Conservation (phyloP, 2,329 filamentous ascomycete species). For the Rugonectria rugulosa region DNA sequence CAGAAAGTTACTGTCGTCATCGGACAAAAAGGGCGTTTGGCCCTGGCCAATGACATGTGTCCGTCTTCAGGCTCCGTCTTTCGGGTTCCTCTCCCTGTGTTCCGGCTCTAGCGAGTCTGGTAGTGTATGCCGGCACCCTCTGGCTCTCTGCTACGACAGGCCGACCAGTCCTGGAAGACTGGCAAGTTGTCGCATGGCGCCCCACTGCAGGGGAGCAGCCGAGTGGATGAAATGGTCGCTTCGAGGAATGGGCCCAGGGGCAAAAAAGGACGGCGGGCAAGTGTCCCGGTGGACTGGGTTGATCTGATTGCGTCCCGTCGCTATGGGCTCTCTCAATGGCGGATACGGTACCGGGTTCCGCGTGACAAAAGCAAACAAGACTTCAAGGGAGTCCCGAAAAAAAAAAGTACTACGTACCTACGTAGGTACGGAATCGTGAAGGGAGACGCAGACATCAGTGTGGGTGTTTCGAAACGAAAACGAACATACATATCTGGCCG, state of each 20-base stretch:
- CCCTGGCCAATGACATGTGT: conserved; percentile 28
- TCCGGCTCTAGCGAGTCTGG: conserved; percentile 30
- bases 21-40: conserved; percentile 27
- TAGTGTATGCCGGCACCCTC: conserved; percentile 33
- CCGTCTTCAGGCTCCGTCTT: conserved; percentile 25
- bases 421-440: background rate
- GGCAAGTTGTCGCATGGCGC: conserved; percentile 39
- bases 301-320: conserved; percentile 40
- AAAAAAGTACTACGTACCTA: background rate
- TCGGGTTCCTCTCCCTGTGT: conserved; percentile 37
- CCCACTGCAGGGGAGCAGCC: conserved; percentile 40
- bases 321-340: conserved; percentile 34
- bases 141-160: conserved; percentile 34
- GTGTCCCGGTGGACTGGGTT: conserved; percentile 42
- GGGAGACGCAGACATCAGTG: background rate
- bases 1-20: conserved; percentile 38
- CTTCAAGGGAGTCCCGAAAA: conserved; percentile 4
- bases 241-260: conserved; percentile 35
- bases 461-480: background rate
- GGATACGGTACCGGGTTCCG: conserved; percentile 26
- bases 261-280: conserved; percentile 39
- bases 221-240: conserved; percentile 32
- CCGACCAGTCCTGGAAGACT: conserved; percentile 32
- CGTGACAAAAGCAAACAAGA: conserved; percentile 14
- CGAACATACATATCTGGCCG: background rate